Base-by-base conservation (phyloP, 306 rosid genomes). In the Quercus gilva region DNA sequence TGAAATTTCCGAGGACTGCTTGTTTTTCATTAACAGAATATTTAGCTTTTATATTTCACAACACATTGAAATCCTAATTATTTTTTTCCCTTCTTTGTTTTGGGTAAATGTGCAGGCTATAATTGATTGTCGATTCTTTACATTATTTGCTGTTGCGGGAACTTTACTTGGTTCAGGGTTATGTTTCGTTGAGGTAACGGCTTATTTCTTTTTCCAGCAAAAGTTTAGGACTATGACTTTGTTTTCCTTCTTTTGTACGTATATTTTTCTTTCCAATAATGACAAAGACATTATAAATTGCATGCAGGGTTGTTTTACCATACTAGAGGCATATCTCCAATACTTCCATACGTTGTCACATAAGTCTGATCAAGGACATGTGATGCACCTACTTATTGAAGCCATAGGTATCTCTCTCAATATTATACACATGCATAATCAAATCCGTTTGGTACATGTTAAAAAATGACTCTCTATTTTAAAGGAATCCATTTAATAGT, bases 51-150 rank as follows among this genome's bases (percentile, higher is more conserved):
- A 37, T 37, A 49, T 11, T 49, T 10, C 4, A 12, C 17, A 49
- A 49, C 3, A 13, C 53, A 49, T 49, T 49, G 4, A 49, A 49
- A 0, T 49, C 17, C 14, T 11, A 10, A 49, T 13, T 13, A 12
- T 67, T 0, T 26, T 26, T 67, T 65, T 65, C 31, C 18, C 20
- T 17, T 64, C 19, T 31, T 67, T 0, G 0, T 35, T 35, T 6
- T 35, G 2, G n/a, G 20, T 35, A 23, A 67, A 67, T 25, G 33
- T 53, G 74, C 87, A 88, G 91, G 80, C 43, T 20, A 73, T 89
- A 67, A 77, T 86, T 74, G 84, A 86, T 72, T 89, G 92, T 41
- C 88, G 92, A 69, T 89, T 89, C 75, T 82, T 86, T 45, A 73
- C 90, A 10, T 53, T 89, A 51, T 76, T 89, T 43, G 90, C 90